phyloP scores from a whole-genome alignment of 495 filamentous ascomycete species.

The Penicillium ucsense region DNA sequence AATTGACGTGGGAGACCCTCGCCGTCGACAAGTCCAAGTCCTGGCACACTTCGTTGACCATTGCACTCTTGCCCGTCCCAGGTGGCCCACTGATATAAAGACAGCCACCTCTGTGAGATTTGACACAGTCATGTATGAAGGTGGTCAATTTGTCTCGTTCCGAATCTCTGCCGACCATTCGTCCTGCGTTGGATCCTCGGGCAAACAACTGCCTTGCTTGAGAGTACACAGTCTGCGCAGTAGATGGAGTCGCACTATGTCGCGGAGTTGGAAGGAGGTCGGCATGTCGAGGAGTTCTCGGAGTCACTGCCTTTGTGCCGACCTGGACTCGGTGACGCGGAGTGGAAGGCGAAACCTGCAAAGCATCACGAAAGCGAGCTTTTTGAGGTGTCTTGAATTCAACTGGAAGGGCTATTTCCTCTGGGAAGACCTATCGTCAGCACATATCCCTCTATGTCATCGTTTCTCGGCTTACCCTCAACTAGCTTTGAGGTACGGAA shows the following conservation, averaged over 20 bases:
- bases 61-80: constrained; percentile 92
- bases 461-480: constrained; percentile 17
- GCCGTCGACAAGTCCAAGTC: constrained; percentile 42
- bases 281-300: constrained; percentile 41
- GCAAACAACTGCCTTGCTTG: constrained; percentile 81
- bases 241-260: constrained; percentile 46
- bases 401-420: constrained; percentile 23
- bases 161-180: constrained; percentile 71
- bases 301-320: constrained; percentile 54
- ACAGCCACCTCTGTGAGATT: constrained; percentile 60
- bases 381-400: constrained; percentile 51
- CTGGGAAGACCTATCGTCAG: background rate
- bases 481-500: constrained; percentile 22
- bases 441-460: background rate
- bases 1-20: constrained; percentile 77
- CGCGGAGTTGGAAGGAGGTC: constrained; percentile 43
- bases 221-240: constrained; percentile 66
- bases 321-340: constrained; percentile 60
- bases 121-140: constrained; percentile 59
- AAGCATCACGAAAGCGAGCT: constrained; percentile 54
- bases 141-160: constrained; percentile 60
- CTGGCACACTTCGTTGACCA: constrained; percentile 69
- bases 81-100: constrained; percentile 93
- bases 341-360: constrained; percentile 54
- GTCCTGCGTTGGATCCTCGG: constrained; percentile 61